These are phyloP conservation scores for Sergeia podlipaevii DNA, from an alignment of 208 protist species.

Conservation along the genomic window DNA sequence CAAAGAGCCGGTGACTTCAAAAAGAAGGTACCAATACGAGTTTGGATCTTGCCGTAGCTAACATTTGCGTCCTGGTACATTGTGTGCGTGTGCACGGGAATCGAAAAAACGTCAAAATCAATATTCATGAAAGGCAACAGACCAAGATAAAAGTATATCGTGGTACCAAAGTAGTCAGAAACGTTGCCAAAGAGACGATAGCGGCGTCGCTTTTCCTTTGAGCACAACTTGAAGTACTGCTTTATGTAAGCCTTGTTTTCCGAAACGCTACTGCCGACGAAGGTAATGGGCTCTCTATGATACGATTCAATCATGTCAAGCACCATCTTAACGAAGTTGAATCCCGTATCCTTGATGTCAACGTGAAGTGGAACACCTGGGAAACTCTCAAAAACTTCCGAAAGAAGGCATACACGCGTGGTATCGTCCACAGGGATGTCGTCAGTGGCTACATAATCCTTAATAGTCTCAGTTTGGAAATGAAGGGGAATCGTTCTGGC, in stretches of 20 bases:
- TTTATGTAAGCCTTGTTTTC: conserved; percentile 44
- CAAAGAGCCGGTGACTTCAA: conserved; percentile 61
- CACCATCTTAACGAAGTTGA: conserved; percentile 39
- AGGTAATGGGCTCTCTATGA: conserved; percentile 37
- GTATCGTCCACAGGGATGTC: conserved; percentile 43
- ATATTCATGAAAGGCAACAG: conserved; percentile 54
- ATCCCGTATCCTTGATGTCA: conserved; percentile 62
- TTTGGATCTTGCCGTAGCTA: conserved; percentile 14
- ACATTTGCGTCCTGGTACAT: conserved; percentile 21
- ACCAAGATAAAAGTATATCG: conserved; percentile 60
- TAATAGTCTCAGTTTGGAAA: conserved; percentile 33
- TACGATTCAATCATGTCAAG: conserved; percentile 62
- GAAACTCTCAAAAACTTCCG: conserved; percentile 66
- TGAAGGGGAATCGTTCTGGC: conserved; percentile 46
- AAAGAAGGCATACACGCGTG: conserved; percentile 61
- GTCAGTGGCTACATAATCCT: conserved; percentile 37
- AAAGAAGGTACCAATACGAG: conserved; percentile 20
- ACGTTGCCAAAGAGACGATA: conserved; percentile 58
- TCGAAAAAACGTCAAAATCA: conserved; percentile 73
- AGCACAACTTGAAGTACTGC: conserved; percentile 38
- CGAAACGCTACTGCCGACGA: conserved; percentile 64
- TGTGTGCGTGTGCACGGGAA: conserved; percentile 51
- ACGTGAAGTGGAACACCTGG: conserved; percentile 57
- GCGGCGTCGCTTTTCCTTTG: conserved; percentile 26
- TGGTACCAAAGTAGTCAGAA: conserved; percentile 33